phyloP scores from a whole-genome alignment of 1,284 basidiomycete species.

The Athelia psychrophila region DNA sequence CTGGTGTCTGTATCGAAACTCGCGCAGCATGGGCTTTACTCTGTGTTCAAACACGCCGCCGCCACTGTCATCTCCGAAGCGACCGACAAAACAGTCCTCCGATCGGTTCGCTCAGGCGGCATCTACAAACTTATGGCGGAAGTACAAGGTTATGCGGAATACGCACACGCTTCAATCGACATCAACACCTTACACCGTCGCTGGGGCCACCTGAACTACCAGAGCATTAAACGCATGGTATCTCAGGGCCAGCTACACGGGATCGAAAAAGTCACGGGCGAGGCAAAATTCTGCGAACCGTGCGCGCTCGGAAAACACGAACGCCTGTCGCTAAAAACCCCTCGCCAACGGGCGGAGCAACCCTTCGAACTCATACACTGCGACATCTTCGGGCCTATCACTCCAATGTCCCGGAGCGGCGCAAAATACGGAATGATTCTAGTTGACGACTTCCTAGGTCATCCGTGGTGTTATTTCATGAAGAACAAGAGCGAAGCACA shows the following conservation, averaged over 20 bases:
- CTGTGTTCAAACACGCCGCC: not conserved
- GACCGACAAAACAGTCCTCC: not conserved
- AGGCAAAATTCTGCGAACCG: slow-evolving; percentile 11
- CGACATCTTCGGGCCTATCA: slow-evolving; percentile 28
- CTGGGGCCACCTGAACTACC: slow-evolving; percentile 16
- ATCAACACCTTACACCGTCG: slow-evolving; percentile 19
- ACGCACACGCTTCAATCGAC: slow-evolving; percentile 1
- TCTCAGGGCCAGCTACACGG: slow-evolving; percentile 10
- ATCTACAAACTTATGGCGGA: not conserved
- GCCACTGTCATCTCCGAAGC: not conserved
- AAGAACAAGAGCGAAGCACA: slow-evolving; percentile 16
- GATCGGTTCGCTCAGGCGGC: not conserved
- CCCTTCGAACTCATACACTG: slow-evolving; percentile 26
- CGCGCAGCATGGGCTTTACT: not conserved
- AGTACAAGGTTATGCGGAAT: not conserved
- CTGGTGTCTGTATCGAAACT: not conserved
- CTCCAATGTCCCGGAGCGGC: slow-evolving; percentile 13
- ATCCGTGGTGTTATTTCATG: slow-evolving; percentile 19
- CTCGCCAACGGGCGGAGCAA: slow-evolving; percentile 7
- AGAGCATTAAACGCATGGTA: slow-evolving; percentile 17
- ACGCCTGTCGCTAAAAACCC: slow-evolving; percentile 19
- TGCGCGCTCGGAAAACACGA: slow-evolving; percentile 21
- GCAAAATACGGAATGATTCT: slow-evolving; percentile 28
- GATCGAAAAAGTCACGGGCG: slow-evolving; percentile 7
- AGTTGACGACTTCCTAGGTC: slow-evolving; percentile 22